Conservation (phyloP, 345 rosid species). For the Acer yangbiense region DNA sequence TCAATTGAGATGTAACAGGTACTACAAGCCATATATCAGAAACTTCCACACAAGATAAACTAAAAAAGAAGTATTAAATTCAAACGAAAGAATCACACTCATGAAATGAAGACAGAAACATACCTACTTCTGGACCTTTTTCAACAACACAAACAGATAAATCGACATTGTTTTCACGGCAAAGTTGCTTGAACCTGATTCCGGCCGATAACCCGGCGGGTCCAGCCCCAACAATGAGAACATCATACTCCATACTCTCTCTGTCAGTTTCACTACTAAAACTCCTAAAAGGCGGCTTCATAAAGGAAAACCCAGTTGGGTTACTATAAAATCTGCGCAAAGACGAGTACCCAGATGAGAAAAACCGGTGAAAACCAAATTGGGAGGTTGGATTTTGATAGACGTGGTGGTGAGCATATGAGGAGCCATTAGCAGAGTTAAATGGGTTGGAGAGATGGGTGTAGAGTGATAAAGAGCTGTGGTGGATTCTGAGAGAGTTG, state of each 20-base stretch:
- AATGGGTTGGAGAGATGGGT: slow-evolving; percentile 19
- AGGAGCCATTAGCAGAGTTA: slow-evolving; percentile 25
- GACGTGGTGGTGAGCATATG: slow-evolving; percentile 11
- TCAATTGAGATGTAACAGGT: background rate
- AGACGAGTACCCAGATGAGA: slow-evolving; percentile 39
- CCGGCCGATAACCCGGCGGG: slow-evolving; percentile 98
- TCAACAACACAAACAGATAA: slow-evolving; percentile 95
- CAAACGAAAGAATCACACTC: background rate
- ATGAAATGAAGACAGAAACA: slow-evolving; percentile 7
- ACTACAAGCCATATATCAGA: too few species aligned
- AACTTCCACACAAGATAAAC: too few species aligned
- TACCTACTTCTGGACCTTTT: slow-evolving; percentile 94
- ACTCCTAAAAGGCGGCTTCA: slow-evolving; percentile 31
- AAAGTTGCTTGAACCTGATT: slow-evolving; percentile 82
- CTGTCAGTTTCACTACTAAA: slow-evolving; percentile 51
- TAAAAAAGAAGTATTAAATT: background rate
- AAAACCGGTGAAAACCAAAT: slow-evolving; percentile 9
- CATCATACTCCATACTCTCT: slow-evolving; percentile 86
- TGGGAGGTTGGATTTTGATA: slow-evolving; percentile 23
- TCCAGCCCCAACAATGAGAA: slow-evolving; percentile 92
- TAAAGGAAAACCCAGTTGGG: slow-evolving; percentile 6
- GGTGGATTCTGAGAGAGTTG: slow-evolving; percentile 20
- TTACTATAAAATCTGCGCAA: slow-evolving; percentile 15
- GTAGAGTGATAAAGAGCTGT: slow-evolving; percentile 17
- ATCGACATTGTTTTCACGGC: slow-evolving; percentile 66